phyloP scores from a whole-genome alignment of 108 stramenopile genomes.

The Conticribra weissflogii region DNA sequence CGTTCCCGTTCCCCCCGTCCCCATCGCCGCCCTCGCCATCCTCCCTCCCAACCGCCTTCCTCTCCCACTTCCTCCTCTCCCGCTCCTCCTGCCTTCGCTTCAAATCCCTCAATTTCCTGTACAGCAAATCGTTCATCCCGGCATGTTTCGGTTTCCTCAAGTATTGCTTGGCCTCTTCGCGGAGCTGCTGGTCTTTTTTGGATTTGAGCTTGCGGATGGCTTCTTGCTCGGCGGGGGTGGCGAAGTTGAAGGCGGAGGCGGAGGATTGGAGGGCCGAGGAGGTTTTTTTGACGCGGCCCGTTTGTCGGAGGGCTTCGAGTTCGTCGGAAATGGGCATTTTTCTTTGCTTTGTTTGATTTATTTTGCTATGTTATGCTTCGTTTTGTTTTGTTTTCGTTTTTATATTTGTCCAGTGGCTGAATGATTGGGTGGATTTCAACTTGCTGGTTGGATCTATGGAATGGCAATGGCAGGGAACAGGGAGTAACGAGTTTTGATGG shows the following conservation, averaged over 20 bases:
- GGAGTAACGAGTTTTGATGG: no score
- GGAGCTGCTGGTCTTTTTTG: constrained; percentile 16
- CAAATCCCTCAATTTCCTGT: constrained; percentile 29
- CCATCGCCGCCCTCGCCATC: constrained; percentile 7
- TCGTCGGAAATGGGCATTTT: constrained; percentile 27
- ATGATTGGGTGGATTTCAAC: no score
- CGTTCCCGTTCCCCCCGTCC: not conserved
- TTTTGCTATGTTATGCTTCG: not conserved
- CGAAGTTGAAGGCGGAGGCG: constrained; percentile 10
- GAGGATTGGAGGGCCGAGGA: constrained; percentile 11
- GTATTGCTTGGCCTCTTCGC: constrained; percentile 18
- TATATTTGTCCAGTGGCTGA: not conserved
- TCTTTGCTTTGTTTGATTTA: not conserved
- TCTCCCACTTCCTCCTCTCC: constrained; percentile 1
- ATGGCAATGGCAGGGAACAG: no score
- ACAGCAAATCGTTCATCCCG: constrained; percentile 25
- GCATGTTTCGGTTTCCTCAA: constrained; percentile 9
- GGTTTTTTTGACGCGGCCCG: constrained; percentile 28
- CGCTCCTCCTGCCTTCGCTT: constrained; percentile 15
- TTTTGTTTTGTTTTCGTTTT: not conserved
- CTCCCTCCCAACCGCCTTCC: not conserved
- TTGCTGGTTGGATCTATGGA: no score
- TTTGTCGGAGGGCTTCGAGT: constrained; percentile 48
- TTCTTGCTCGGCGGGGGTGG: constrained; percentile 38
- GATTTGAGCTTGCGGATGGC: constrained; percentile 21